Base-by-base conservation (phyloP, 2,329 filamentous ascomycete species). In the Tetracladium maxilliforme region DNA sequence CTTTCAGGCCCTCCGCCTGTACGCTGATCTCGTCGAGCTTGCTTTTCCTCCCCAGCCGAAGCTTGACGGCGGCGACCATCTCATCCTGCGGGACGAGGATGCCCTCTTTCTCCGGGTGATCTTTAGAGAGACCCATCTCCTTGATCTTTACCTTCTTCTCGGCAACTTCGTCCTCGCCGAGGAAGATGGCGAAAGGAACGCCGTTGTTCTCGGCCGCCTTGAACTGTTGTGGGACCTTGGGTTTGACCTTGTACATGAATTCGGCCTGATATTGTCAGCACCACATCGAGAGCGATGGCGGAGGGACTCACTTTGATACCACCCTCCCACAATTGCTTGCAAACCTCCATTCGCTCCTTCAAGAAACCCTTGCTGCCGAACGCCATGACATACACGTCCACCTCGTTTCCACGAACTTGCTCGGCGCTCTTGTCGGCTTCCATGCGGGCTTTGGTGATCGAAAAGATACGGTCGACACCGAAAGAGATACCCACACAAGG, bases 351-450 rank as follows among this genome's bases (percentile, higher is more conserved):
- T 36, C 87, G 77, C 58, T 94, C 79, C 37, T 73, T 71, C 27
- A 93, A 54, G 49, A 86, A 87, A 12, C 74, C 79, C 52, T 86
- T 87, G 26, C 81, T 79, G 27, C 83, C 86, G 43, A 94, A 84
- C 0, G 84, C 84, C 84, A 95, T 95, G 42, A 95, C 78, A 51
- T 73, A 94, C 22, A 86, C 84, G 44, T 95, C 86, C 4, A 86
- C 76, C 39, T 90, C 79, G 42, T 75, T 83, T 35, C 64, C 62
- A 34, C 79, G 61, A 26, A 72, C 54, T 16, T 53, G 38, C 12
- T 61, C 51, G n/a, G 53, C 50, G 27, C 56, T 64, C 40, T 66
- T 62, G 30, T 70, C 67, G 29, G 64, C 67, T 33, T 69, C 70
- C 47, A 82, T 64, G 24, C 74, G 65, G 9, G 81, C 75, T 50